Evolutionary conservation across 495 filamentous ascomycete species (phyloP), one percentile per base, ranked within the genome.

Genomic region (Trichoderma gamsii): DNA sequence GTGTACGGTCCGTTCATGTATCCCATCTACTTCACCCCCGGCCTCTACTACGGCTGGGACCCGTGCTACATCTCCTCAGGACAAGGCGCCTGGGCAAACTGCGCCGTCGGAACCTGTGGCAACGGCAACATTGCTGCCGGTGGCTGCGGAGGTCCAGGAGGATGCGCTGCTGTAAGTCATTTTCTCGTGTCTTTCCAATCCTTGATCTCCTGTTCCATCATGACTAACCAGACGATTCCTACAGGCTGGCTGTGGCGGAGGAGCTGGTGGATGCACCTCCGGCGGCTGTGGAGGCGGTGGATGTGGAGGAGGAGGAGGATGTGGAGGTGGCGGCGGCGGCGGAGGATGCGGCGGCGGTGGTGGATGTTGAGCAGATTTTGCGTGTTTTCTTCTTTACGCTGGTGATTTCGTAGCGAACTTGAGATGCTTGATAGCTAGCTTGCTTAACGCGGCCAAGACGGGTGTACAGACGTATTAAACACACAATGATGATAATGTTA

Each of bases 31-130:
- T 72, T 59, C 66, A 65, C 72, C 68, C 56, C 83, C 81, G 12
- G 76, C 78, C 49, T 84, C 78, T 73, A 74, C 70, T 71, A 80
- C 84, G 63, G 84, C 38, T 71, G 72, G 79, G 66, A 86, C 76
- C 69, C 89, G 80, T 76, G 82, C 70, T 38, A 83, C 77, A 41
- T 88, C 82, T 63, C 81, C 74, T 74, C 80, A 71, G 73, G 88
- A 79, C 67, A 83, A 78, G 68, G 79, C 0, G 76, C 69, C 51
- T 73, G 70, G 9, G 82, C 80, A 3, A 77, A 72, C 63, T 84
- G 82, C 73, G 74, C 70, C 23, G 69, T 70, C 4, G 82, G 83
- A 9, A 81, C 80, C 23, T 84, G 75, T 69, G 69, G 68, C 11
- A 61, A 25, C 52, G 66, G 66, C n/a, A 64, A 35, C 23, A 59